Conservation (phyloP, 768 basidiomycete genomes). For the Mycena amicta region DNA sequence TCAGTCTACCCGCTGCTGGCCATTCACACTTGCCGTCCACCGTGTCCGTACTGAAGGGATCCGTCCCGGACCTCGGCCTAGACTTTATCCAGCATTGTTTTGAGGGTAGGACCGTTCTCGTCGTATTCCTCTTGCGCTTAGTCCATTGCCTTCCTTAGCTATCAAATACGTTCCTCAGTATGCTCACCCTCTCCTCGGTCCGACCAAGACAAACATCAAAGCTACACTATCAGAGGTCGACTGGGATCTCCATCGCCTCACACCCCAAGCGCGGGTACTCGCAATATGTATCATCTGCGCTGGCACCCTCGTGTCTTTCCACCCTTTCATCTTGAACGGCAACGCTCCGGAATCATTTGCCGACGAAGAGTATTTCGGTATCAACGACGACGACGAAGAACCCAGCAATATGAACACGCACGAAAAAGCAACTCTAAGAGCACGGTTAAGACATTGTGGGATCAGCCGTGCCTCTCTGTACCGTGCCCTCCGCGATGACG, state of each 20-base stretch:
- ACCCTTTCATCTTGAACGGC: neutral
- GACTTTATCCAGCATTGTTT: conserved; percentile 2
- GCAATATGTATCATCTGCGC: neutral
- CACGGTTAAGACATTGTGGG: neutral
- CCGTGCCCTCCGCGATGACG: neutral
- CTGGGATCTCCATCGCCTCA: neutral
- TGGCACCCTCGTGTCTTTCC: neutral
- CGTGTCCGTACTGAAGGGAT: neutral
- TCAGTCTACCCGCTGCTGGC: too few species aligned
- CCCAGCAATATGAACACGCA: too few species aligned
- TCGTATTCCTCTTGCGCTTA: neutral
- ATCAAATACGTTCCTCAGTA: neutral
- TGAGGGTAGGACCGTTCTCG: neutral
- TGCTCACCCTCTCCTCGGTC: neutral
- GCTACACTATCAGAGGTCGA: neutral
- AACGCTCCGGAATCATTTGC: neutral
- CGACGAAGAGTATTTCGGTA: neutral
- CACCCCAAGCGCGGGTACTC: neutral
- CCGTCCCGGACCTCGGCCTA: neutral
- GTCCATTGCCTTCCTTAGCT: neutral
- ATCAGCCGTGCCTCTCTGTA: neutral
- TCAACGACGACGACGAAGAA: neutral
- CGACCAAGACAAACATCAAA: neutral
- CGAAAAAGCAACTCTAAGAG: neutral
- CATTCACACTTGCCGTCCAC: neutral